Conservation (phyloP, 495 filamentous ascomycete genomes). For the Hyaloscypha variabilis region DNA sequence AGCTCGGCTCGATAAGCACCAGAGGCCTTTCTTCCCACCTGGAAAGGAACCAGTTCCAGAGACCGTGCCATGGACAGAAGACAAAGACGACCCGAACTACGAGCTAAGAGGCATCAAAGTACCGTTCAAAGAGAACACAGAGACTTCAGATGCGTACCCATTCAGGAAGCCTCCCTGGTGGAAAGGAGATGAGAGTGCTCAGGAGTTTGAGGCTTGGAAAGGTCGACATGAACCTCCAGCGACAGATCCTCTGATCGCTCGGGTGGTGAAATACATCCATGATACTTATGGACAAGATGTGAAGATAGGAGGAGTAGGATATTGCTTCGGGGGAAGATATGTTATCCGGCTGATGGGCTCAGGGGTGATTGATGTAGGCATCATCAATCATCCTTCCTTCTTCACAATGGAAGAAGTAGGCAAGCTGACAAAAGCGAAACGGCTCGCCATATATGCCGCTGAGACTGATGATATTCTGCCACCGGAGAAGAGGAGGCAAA, state of each 20-base stretch:
- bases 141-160: neutral
- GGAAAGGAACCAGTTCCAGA: neutral
- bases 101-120: neutral
- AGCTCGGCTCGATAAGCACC: neutral
- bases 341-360: constrained; percentile 14
- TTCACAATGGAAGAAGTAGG: constrained; percentile 15
- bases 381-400: constrained; percentile 19
- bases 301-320: constrained; percentile 19
- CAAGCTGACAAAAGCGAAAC: neutral
- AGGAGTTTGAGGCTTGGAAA: constrained; percentile 13
- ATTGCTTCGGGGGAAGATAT: constrained; percentile 22
- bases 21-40: constrained; percentile 2
- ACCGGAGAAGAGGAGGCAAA: constrained; percentile 10
- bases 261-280: constrained; percentile 11
- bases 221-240: constrained; percentile 1
- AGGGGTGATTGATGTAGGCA: constrained; percentile 14
- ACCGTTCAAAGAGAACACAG: neutral
- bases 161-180: neutral
- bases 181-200: neutral
- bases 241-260: constrained; percentile 10
- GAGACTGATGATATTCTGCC: constrained; percentile 16
- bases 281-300: constrained; percentile 11
- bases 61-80: neutral
- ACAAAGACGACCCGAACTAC: neutral
- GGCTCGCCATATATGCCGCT: constrained; percentile 12